Base-by-base conservation (phyloP, 345 rosid species). In the Lepidium africanum region DNA sequence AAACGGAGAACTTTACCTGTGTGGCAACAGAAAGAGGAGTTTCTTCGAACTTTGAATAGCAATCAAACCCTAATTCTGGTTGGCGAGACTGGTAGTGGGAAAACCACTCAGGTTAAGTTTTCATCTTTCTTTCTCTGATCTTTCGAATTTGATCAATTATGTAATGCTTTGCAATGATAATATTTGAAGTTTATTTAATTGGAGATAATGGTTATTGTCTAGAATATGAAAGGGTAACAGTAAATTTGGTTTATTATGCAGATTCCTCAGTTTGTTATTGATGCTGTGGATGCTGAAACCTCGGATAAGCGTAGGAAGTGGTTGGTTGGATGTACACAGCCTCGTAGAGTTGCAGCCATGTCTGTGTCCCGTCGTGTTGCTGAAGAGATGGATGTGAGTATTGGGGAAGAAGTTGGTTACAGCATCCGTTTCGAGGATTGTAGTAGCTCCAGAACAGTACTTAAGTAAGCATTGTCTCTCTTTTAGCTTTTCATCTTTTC, bases 281-380 rank as follows among this genome's bases (percentile, higher is more conserved):
- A 94, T 65, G 96, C 90, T 49, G 89, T 87, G 35, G 97, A 91
- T 52, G 25, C 85, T 15, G 99, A 94, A 70, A 69, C 86, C 7
- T 79, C 93, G 4, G 93, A 87, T 72, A 91, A 84, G 67, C 83
- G 91, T 41, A 75, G 82, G 83, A 94, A 91, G 79, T 83, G 84
- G 91, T 80, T 89, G 91, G 75, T 94, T 73, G 99, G 83, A 1
- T 94, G 99, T 61, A 94, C 99, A 27, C 99, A 94, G 79, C 99
- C 99, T 37, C 90, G 99, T 59, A 87, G 97, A 76, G 99, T 94
- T 76, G 97, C 99, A 57, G 97, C 99, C 3, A 94, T 94, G 99
- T 94, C 99, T 69, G 99, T 91, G 56, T 94, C 99, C n/a, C 86
- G 97, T 13, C 99, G 99, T 79, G 99, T 94, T 69, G 99, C 99